These are phyloP conservation scores for Auriscalpium vulgare DNA, from an alignment of 768 basidiomycete species.

Conservation along the genomic window DNA sequence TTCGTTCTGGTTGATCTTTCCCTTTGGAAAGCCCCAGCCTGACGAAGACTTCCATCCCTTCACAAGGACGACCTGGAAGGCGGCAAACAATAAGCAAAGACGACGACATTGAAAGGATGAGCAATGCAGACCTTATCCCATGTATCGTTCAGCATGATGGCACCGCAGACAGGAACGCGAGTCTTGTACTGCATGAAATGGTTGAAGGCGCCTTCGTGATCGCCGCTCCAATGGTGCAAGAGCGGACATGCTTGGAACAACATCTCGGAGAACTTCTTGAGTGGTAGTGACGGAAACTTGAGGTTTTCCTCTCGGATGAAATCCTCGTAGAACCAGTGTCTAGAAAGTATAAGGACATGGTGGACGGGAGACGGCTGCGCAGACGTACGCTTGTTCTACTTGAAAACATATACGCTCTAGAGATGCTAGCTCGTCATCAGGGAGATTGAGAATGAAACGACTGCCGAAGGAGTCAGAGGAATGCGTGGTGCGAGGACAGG, in stretches of 20 bases:
- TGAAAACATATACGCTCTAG: conserved; percentile 96
- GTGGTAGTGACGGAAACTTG: conserved; percentile 75
- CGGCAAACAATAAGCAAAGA: conserved; percentile 7
- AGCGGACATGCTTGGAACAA: conserved; percentile 82
- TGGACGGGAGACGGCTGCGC: conserved; percentile 4
- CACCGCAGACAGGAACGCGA: conserved; percentile 94
- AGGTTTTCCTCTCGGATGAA: conserved; percentile 91
- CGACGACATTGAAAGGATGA: conserved; percentile 4
- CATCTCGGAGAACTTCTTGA: conserved; percentile 91
- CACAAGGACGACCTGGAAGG: conserved; percentile 81
- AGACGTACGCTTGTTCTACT: conserved; percentile 93
- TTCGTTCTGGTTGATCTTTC: conserved; percentile 98
- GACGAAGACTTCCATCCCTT: conserved; percentile 97
- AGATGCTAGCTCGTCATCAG: conserved; percentile 84
- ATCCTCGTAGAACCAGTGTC: conserved; percentile 99
- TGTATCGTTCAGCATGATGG: conserved; percentile 85
- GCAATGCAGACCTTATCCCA: conserved; percentile 76
- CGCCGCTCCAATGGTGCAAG: conserved; percentile 73
- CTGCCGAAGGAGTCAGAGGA: conserved; percentile 30
- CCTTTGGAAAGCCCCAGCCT: conserved; percentile 98
- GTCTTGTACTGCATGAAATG: conserved; percentile 96
- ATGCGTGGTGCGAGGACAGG: conserved; percentile 9
- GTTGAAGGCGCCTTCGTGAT: conserved; percentile 80
- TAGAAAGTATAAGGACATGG: conserved; percentile 25
- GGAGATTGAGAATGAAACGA: conserved; percentile 95